phyloP scores from a whole-genome alignment of 345 rosid genomes.

The Firmiana major region DNA sequence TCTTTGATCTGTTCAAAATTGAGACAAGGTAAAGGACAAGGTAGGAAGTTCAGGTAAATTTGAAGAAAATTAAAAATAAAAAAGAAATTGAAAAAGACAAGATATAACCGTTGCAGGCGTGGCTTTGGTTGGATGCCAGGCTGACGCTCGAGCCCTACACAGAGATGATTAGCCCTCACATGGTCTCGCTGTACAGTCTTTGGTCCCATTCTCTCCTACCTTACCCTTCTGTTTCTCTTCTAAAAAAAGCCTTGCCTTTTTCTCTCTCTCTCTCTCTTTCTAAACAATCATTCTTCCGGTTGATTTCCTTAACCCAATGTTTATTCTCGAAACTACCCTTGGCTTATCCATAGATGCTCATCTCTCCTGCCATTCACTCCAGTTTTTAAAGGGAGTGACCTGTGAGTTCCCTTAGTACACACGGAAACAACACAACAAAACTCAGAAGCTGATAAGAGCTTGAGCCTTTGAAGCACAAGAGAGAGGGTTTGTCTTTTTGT shows the following conservation, averaged over 20 bases:
- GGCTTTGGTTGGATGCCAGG: slow-evolving; percentile 38
- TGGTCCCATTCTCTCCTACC: slow-evolving; percentile 31
- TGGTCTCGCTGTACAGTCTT: slow-evolving; percentile 39
- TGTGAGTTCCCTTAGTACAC: not conserved
- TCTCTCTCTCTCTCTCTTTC: not conserved
- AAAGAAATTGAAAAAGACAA: slow-evolving; percentile 24
- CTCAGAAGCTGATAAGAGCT: not conserved
- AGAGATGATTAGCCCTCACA: slow-evolving; percentile 57
- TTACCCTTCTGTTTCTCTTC: too few relatives aligned
- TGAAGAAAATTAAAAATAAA: not conserved
- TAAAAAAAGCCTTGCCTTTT: not conserved
- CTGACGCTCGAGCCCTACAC: slow-evolving; percentile 34
- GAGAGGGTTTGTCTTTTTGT: not conserved
- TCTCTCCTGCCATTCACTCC: not conserved
- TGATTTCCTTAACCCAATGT: not conserved
- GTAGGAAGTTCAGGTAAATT: not conserved
- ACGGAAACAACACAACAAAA: not conserved
- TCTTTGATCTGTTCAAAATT: too few relatives aligned
- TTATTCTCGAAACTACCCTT: slow-evolving; percentile 45
- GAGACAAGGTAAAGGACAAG: too few relatives aligned
- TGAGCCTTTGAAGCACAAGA: not conserved
- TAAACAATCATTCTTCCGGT: not conserved
- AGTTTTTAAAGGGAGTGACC: not conserved
- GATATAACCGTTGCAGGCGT: slow-evolving; percentile 45
- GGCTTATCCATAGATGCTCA: slow-evolving; percentile 25